These are phyloP conservation scores for Pseudocercospora eumusae DNA, from an alignment of 2,329 filamentous ascomycete genomes.

Conservation along the genomic window DNA sequence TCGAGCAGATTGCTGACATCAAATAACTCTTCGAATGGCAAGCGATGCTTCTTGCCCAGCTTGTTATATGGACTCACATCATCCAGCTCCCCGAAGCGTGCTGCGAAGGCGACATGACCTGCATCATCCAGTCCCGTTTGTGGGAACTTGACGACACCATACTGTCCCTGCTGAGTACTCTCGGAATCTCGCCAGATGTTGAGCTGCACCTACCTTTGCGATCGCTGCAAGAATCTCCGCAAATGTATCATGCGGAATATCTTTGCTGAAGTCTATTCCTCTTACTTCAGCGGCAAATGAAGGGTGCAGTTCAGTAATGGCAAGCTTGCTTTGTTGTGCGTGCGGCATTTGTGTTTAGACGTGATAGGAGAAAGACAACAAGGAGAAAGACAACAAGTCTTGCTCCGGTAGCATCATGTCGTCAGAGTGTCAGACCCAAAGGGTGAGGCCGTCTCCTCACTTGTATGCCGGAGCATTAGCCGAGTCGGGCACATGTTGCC, in stretches of 20 bases:
- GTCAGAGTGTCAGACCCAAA: not conserved
- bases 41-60: constrained; percentile 51
- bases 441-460: not conserved
- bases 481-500: not conserved
- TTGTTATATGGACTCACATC: constrained; percentile 55
- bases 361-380: too few species aligned
- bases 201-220: constrained; percentile 23
- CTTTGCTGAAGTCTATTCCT: constrained; percentile 22
- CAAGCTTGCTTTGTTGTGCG: constrained; percentile 22
- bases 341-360: constrained; percentile 22
- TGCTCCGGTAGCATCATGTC: not conserved
- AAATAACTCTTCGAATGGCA: constrained; percentile 56
- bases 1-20: constrained; percentile 59
- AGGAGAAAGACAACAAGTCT: not conserved
- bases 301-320: constrained; percentile 22
- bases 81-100: constrained; percentile 57
- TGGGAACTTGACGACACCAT: constrained; percentile 57
- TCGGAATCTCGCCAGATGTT: not conserved
- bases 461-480: not conserved
- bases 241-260: constrained; percentile 25
- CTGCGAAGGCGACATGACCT: constrained; percentile 54
- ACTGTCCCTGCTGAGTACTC: constrained; percentile 40
- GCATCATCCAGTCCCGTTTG: constrained; percentile 54
- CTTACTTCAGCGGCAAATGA: constrained; percentile 24
- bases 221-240: constrained; percentile 27